Base-by-base conservation (phyloP, 306 rosid genomes). In the Datisca glomerata region DNA sequence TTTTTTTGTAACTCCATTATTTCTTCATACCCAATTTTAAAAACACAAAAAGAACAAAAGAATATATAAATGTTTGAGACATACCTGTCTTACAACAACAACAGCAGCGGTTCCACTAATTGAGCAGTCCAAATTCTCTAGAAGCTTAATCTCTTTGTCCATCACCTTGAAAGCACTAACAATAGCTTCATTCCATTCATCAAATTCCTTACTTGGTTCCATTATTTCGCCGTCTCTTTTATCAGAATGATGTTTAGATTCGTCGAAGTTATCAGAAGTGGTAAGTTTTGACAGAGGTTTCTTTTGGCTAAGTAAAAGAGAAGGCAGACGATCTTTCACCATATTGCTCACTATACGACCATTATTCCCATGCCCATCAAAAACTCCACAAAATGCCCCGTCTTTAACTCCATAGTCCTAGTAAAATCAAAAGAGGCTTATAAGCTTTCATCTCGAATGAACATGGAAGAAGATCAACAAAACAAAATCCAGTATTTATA, bases 341-440 rank as follows among this genome's bases (percentile, higher is more conserved):
- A 76, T 34, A 47, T 72, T 64, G 70, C 87, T 80, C 41, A 74
- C 85, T 37, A 21, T n/a, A 41, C 65, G 87, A 33, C 96, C 96
- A 44, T 69, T 60, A 51, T 14, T 54, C 47, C 96, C 96, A 72
- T 80, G 96, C 21, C 96, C 96, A 57, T 85, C 93, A 63, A 77
- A 77, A 12, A 80, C 93, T 8, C 93, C 93, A 47, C 78, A 59
- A 41, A 69, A 64, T 31, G 59, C 49, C 34, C 63, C 72, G 47
- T 45, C 71, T 57, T 56, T 58, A 12, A 1, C 51, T 41, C 76
- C 84, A 56, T 57, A 76, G 29, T 62, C 87, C 95, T 85, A 18
- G 6, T 18, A 8, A 56, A 15, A 21, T 21, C n/a, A n/a, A n/a
- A n/a, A n/a, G n/a, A n/a, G n/a, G n/a, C n/a, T n/a, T n/a, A n/a